Evolutionary conservation across 2,329 filamentous ascomycete species (phyloP).

Genomic region (Aspergillus unguis): DNA sequence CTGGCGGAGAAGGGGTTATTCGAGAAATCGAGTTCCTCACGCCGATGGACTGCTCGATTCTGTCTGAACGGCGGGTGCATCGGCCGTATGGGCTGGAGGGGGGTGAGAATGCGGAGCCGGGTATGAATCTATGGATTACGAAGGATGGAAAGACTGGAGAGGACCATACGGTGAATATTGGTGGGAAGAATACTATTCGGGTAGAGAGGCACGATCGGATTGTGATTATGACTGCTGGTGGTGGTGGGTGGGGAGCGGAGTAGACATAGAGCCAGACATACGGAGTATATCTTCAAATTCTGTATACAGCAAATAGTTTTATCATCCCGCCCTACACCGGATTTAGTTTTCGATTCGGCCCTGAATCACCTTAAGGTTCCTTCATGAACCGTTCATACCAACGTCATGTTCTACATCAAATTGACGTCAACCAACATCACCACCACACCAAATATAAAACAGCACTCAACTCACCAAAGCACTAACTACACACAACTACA

Average conservation of each 20-base stretch:
- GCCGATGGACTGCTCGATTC: slow-evolving; percentile 74
- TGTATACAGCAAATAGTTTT: not conserved
- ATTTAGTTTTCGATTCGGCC: not conserved
- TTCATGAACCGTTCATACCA: not conserved
- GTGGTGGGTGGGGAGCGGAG: slow-evolving; percentile 42
- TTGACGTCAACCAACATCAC: slow-evolving; percentile 18
- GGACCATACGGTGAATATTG: slow-evolving; percentile 56
- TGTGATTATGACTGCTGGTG: slow-evolving; percentile 57
- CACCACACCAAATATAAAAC: not conserved
- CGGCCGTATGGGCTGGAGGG: slow-evolving; percentile 80
- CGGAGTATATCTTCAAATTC: no score
- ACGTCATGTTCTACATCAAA: slow-evolving; percentile 16
- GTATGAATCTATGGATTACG: slow-evolving; percentile 83
- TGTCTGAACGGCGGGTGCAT: slow-evolving; percentile 73
- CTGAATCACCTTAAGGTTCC: not conserved
- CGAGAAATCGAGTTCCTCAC: slow-evolving; percentile 82
- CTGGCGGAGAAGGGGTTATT: slow-evolving; percentile 72
- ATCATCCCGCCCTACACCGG: not conserved
- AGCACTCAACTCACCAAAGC: not conserved
- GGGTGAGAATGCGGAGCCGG: slow-evolving; percentile 72
- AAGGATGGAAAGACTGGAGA: slow-evolving; percentile 59
- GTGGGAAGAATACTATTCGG: slow-evolving; percentile 60
- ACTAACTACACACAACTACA: not conserved
- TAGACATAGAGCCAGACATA: no score
- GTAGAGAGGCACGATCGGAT: slow-evolving; percentile 61